Percentiles rank a stretch among this genome's conserved stretches.
Evolutionary conservation across 352 stramenopile species (phyloP).

Genomic region (Phytopythium aichiense): DNA sequence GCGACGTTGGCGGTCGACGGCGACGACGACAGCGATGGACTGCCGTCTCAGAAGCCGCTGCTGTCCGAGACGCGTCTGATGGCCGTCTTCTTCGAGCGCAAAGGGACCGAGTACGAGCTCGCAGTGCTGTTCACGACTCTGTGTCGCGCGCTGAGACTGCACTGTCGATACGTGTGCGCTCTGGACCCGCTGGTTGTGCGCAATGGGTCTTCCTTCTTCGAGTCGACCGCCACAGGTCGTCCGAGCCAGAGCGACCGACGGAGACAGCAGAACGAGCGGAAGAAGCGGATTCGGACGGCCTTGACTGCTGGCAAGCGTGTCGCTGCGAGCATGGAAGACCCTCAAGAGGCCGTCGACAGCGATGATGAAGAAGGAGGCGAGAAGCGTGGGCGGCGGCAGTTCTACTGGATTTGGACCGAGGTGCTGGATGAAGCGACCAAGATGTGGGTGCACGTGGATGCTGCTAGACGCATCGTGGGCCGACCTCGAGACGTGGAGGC

Average conservation of each 20-base stretch:
- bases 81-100: conserved; percentile 41
- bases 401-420: conserved; percentile 63
- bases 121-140: conserved; percentile 59
- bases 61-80: conserved; percentile 51
- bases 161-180: conserved; percentile 42
- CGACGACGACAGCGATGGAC: conserved; percentile 3
- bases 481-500: conserved; percentile 44
- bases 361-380: neutral
- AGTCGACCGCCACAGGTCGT: conserved; percentile 2
- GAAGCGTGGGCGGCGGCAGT: conserved; percentile 7
- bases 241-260: neutral
- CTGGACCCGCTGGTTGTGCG: conserved; percentile 56
- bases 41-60: conserved; percentile 7
- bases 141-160: conserved; percentile 47
- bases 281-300: conserved; percentile 9
- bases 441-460: conserved; percentile 63
- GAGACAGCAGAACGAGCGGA: conserved; percentile 12
- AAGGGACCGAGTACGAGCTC: conserved; percentile 44
- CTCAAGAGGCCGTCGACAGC: neutral
- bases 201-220: conserved; percentile 29
- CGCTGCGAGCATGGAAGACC: neutral
- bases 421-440: conserved; percentile 47
- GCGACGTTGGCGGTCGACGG: neutral
- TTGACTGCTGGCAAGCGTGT: conserved; percentile 6
- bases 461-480: conserved; percentile 36